Evolutionary conservation across 148 eudicot species (phyloP).

Genomic region (Chenopodium suecicum): DNA sequence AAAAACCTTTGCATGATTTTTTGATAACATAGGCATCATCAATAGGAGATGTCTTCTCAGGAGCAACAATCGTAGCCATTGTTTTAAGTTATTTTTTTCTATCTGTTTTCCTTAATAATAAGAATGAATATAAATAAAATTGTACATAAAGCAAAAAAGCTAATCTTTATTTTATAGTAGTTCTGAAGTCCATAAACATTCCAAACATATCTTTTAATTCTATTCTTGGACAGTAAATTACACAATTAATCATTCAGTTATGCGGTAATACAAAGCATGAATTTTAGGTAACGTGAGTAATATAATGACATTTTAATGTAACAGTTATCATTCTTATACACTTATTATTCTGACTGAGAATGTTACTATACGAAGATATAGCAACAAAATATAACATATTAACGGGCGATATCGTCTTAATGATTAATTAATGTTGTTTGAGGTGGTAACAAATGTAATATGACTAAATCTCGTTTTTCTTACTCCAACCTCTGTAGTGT

Average conservation of each 20-base stretch:
- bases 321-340: too few species aligned
- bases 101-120: not conserved
- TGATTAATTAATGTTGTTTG: too few species aligned
- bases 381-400: too few species aligned
- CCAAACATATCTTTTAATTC: not conserved
- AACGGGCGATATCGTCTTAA: too few species aligned
- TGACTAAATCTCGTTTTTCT: too few species aligned
- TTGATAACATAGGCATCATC: constrained; percentile 78
- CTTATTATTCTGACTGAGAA: too few species aligned
- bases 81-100: not conserved
- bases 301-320: too few species aligned
- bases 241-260: not conserved
- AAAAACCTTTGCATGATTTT: constrained; percentile 65
- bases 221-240: constrained; percentile 3
- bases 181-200: not conserved
- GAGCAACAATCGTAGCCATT: constrained; percentile 73
- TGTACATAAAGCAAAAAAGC: not conserved
- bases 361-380: too few species aligned
- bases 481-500: too few species aligned
- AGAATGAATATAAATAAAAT: not conserved
- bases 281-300: too few species aligned
- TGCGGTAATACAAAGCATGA: too few species aligned
- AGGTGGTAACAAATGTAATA: too few species aligned
- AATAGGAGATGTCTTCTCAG: constrained; percentile 56
- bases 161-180: constrained; percentile 1